Base-by-base conservation (phyloP, 805 yeast genomes). In the Teunomyces stri region DNA sequence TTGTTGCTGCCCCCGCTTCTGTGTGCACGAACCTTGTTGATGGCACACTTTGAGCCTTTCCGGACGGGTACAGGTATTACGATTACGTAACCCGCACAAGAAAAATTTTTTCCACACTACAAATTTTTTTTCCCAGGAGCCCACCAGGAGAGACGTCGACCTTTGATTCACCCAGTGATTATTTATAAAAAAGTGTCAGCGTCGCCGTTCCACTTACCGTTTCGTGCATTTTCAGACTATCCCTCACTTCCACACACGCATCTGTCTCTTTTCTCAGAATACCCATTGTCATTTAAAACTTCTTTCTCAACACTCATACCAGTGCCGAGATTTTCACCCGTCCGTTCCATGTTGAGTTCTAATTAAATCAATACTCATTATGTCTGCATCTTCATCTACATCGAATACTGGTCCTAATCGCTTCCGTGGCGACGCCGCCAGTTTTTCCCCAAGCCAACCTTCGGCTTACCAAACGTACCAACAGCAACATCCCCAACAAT, bases 371-470 rank as follows among this genome's bases (percentile, higher is more conserved):
- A 35, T 6, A 20, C 20, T 31, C 29, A 41, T 12, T 30, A 45
- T 48, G 51, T 49, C 52, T 37, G 41, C 50, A 36, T 59, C 62
- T 48, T 55, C 64, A 44, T 60, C 60, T 41, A 52, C 65, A 35
- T 51, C 63, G 16, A 58, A 55, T 43, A 49, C 65, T 35, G 70
- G 71, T 6, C 63, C 70, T 44, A 58, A 58, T 50, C 66, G 70
- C 44, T 69, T 69, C 55, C 70, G 72, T 55, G 64, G 66, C 34
- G 72, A 68, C 56, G 72, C 70, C 13, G 68, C 70, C 47, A 62
- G 65, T 37, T 69, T 69, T 47, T 60, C 65, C 16, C 74, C 74
- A n/a, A 56, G 60, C 43, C 50, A 48, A 15, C 47, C 51, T 10
- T 28, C 43, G 16, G 42, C 37, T 33, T 47, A 47, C 49, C 47